Evolutionary conservation across 1,284 basidiomycete species (phyloP).

Genomic region (Cryptococcus sp.): DNA sequence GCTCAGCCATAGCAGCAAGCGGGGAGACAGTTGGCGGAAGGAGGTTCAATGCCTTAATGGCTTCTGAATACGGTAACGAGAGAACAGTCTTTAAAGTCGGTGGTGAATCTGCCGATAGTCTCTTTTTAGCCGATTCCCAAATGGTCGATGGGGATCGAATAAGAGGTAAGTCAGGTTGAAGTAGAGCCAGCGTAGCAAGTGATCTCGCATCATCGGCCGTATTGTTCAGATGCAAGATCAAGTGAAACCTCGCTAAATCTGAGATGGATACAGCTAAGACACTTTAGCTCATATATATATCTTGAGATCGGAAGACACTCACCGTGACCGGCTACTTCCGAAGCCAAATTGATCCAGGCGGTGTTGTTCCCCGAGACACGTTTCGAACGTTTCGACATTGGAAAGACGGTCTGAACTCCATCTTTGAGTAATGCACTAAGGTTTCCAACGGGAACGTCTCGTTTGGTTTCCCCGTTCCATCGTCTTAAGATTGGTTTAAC

Average conservation of each 20-base stretch:
- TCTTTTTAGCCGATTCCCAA: slow-evolving; percentile 34
- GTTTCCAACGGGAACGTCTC: slow-evolving; percentile 15
- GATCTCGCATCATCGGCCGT: slow-evolving; percentile 28
- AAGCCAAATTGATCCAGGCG: slow-evolving; percentile 26
- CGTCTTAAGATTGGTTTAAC: slow-evolving; percentile 25
- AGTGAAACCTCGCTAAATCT: slow-evolving; percentile 18
- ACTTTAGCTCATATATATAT: not conserved
- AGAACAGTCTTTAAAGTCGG: slow-evolving; percentile 33
- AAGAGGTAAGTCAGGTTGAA: slow-evolving; percentile 20
- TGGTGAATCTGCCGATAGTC: slow-evolving; percentile 19
- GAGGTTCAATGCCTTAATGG: slow-evolving; percentile 22
- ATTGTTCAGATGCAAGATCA: slow-evolving; percentile 25
- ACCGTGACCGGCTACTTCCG: slow-evolving; percentile 29
- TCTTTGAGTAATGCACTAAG: slow-evolving; percentile 15
- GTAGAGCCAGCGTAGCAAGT: slow-evolving; percentile 36
- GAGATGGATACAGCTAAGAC: slow-evolving; percentile 12
- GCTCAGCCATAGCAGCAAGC: slow-evolving; percentile 41
- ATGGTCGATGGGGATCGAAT: slow-evolving; percentile 17
- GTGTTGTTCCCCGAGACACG: slow-evolving; percentile 2
- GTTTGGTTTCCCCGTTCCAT: slow-evolving; percentile 12
- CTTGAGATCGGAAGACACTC: slow-evolving; percentile 1
- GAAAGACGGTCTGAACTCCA: slow-evolving; percentile 5
- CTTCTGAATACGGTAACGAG: slow-evolving; percentile 35
- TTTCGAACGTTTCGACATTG: slow-evolving; percentile 2
- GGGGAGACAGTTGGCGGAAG: slow-evolving; percentile 32